These are phyloP conservation scores for Fusarium sp. DNA, from an alignment of 2,329 filamentous ascomycete genomes.

Conservation along the genomic window DNA sequence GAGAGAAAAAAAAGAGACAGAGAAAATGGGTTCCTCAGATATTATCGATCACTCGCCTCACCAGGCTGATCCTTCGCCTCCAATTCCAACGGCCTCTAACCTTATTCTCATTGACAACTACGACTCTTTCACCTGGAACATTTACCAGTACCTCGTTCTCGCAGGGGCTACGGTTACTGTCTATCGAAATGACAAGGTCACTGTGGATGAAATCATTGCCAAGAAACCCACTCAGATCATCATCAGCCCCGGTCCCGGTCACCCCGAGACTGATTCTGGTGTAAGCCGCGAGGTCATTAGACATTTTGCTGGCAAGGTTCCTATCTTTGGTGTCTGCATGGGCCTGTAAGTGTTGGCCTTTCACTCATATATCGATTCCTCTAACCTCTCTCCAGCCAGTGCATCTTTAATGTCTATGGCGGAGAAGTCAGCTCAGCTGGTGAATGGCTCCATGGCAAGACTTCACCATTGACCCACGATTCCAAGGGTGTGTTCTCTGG, in stretches of 20 bases:
- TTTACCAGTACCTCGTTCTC: conserved; percentile 97
- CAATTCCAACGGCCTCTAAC: conserved; percentile 84
- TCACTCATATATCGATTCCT: neutral
- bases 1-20: neutral
- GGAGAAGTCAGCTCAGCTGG: conserved; percentile 92
- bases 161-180: conserved; percentile 93
- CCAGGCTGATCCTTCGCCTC: conserved; percentile 78
- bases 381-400: conserved; percentile 69
- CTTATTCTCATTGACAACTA: conserved; percentile 98
- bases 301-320: conserved; percentile 93
- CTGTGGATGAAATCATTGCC: conserved; percentile 81
- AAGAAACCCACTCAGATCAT: conserved; percentile 93
- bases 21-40: conserved; percentile 59
- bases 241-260: conserved; percentile 92
- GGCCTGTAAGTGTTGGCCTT: conserved; percentile 72
- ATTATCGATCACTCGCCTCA: conserved; percentile 85
- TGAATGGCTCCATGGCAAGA: conserved; percentile 97
- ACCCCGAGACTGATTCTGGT: conserved; percentile 90
- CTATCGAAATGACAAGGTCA: conserved; percentile 90
- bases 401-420: conserved; percentile 93
- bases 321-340: conserved; percentile 98
- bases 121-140: conserved; percentile 99
- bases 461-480: conserved; percentile 89
- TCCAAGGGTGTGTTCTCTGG: conserved; percentile 88
- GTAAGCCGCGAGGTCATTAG: conserved; percentile 91